Evolutionary conservation across 352 stramenopile species (phyloP).

Genomic region (Elongisporangium senticosum): DNA sequence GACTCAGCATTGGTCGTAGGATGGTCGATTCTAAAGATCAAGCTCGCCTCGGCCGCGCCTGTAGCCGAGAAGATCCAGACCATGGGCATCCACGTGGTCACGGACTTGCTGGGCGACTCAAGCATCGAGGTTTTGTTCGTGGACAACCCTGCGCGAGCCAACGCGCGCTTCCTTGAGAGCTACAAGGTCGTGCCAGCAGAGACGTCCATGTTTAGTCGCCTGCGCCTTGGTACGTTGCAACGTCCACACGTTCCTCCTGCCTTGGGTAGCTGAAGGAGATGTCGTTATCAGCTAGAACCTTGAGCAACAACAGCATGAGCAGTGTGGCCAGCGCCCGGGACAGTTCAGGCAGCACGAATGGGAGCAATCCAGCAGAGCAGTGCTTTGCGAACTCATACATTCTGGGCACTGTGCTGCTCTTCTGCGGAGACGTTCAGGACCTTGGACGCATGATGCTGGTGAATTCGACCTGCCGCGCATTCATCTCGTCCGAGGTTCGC

Average conservation of each 20-base stretch:
- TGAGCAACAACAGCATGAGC: slow-evolving; percentile 12
- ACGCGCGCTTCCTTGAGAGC: slow-evolving; percentile 48
- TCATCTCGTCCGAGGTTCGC: slow-evolving; percentile 54
- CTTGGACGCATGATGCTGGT: slow-evolving; percentile 42
- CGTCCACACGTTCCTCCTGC: not conserved
- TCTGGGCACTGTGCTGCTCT: slow-evolving; percentile 72
- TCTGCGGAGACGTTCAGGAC: slow-evolving; percentile 48
- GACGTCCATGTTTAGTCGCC: slow-evolving; percentile 18
- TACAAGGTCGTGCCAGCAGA: slow-evolving; percentile 39
- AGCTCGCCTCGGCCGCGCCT: slow-evolving; percentile 55
- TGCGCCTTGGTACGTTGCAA: slow-evolving; percentile 44
- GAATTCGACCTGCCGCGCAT: slow-evolving; percentile 48
- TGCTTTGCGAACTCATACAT: slow-evolving; percentile 60
- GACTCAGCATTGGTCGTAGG: slow-evolving; percentile 8
- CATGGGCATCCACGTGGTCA: slow-evolving; percentile 69
- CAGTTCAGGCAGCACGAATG: slow-evolving; percentile 14
- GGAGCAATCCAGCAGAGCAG: slow-evolving; percentile 18
- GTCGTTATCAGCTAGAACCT: slow-evolving; percentile 9
- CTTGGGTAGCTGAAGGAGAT: not conserved
- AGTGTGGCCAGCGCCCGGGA: slow-evolving; percentile 7
- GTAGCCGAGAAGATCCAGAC: slow-evolving; percentile 73
- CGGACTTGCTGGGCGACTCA: slow-evolving; percentile 61
- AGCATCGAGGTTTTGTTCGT: slow-evolving; percentile 47
- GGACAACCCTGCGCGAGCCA: slow-evolving; percentile 33
- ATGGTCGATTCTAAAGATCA: slow-evolving; percentile 78